Base-by-base conservation (phyloP, 2,329 filamentous ascomycete genomes). In the Aspergillus neotritici region DNA sequence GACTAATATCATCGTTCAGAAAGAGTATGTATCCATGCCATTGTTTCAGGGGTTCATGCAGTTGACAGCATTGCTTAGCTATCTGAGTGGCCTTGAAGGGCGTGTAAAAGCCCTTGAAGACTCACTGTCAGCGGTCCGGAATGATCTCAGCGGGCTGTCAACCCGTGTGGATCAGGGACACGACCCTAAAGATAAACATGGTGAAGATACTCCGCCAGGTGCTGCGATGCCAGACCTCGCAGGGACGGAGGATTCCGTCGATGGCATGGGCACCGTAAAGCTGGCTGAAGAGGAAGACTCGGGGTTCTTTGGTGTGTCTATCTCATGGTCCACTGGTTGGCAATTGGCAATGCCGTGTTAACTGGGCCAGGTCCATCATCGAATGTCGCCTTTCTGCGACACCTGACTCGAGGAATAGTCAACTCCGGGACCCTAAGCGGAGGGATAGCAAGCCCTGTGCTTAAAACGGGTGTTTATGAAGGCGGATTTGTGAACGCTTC, bases 1-100 rank as follows among this genome's bases (percentile, higher is more conserved):
- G 2, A 57, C 62, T 1, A 71, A 70, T 51, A 53, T 65, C 0
- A 67, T 71, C 32, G 62, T 68, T 3, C 62, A 63, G 35, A 71
- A 69, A 52, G 66, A 70, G 53, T 67, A 25, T 45, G 14, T n/a
- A n/a, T n/a, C n/a, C n/a, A n/a, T 12, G 10, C 6, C 11, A 46
- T 43, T 15, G 17, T 31, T 4, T 37, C 34, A 14, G 25, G 31
- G 29, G 16, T 21, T n/a, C 10, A 25, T 7, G 32, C 25, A n/a
- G 6, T 21, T 21, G 15, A 31, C 21, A 47, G 21, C n/a, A 9
- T 28, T 11, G 12, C 12, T 3, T 21, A 46, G 33, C 13, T 53
- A 60, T 42, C 28, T 60, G 39, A 36, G 53, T 32, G 50, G 44
- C 15, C 47, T 58, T 14, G 62, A 65, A 43, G 43, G 51, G 6